These are phyloP conservation scores for Prunus kanzakura DNA, from an alignment of 306 rosid species.

Conservation along the genomic window DNA sequence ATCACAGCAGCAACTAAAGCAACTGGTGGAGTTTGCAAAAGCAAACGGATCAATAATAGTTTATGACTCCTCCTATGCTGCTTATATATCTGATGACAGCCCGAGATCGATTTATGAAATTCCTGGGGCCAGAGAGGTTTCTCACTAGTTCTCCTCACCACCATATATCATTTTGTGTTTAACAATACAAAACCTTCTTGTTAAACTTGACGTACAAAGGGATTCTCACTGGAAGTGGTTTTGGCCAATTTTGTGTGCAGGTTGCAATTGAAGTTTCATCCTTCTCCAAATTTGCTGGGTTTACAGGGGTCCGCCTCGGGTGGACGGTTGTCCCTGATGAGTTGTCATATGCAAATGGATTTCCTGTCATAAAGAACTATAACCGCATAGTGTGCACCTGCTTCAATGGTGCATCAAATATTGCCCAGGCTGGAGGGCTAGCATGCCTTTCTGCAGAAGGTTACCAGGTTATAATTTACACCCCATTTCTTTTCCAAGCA, in stretches of 20 bases:
- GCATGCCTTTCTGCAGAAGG: conserved; percentile 80
- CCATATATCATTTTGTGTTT: neutral
- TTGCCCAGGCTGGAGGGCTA: conserved; percentile 85
- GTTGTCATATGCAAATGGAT: conserved; percentile 61
- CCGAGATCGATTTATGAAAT: conserved; percentile 66
- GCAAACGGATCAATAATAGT: conserved; percentile 55
- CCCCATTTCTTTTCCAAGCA: neutral
- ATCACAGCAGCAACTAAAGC: conserved; percentile 35
- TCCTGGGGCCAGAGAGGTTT: conserved; percentile 67
- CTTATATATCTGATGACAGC: conserved; percentile 53
- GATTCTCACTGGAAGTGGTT: neutral
- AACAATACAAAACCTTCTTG: neutral
- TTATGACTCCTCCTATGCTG: conserved; percentile 53
- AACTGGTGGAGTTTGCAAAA: conserved; percentile 56
- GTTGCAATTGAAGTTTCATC: conserved; percentile 87
- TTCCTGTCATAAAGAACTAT: conserved; percentile 68
- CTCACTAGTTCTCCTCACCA: neutral
- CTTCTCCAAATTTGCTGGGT: conserved; percentile 89
- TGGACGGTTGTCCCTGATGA: conserved; percentile 90
- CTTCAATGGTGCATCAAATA: conserved; percentile 84
- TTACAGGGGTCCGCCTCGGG: conserved; percentile 89
- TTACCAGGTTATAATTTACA: conserved; percentile 34
- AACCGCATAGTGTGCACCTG: conserved; percentile 82
- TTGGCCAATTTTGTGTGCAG: conserved; percentile 21
- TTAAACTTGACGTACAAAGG: neutral